Percentiles rank a stretch among this genome's conserved stretches.
Evolutionary conservation across 306 rosid species (phyloP).

Genomic region (Cucumis melo): DNA sequence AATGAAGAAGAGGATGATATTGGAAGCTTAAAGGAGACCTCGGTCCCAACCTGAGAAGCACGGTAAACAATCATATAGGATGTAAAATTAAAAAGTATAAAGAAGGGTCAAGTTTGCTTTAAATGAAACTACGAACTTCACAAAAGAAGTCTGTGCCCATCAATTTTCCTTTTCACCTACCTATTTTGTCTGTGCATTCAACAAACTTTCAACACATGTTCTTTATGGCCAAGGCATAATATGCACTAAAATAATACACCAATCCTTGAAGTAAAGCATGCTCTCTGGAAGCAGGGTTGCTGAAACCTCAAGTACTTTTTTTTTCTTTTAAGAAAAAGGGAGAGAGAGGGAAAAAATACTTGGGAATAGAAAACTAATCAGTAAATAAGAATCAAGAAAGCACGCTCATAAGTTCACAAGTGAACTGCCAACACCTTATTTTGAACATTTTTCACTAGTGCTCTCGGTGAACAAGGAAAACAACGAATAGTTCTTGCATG

Average conservation of each 20-base stretch:
- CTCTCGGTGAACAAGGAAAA: background rate
- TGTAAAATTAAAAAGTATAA: background rate
- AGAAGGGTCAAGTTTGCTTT: background rate
- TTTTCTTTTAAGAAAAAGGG: background rate
- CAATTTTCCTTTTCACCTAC: background rate
- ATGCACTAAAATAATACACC: background rate
- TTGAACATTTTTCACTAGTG: background rate
- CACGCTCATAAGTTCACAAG: background rate
- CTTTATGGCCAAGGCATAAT: background rate
- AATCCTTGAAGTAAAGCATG: background rate
- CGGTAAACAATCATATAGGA: conserved; percentile 9
- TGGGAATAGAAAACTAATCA: background rate
- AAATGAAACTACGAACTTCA: background rate
- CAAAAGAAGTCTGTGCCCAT: background rate
- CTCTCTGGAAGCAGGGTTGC: background rate
- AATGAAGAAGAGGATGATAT: conserved; percentile 72
- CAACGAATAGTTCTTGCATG: background rate
- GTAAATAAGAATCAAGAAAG: background rate
- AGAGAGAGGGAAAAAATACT: background rate
- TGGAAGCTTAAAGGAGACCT: conserved; percentile 97
- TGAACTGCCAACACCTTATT: background rate
- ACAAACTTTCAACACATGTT: background rate
- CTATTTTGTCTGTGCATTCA: background rate
- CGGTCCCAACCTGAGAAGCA: conserved; percentile 83
- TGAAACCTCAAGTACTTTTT: background rate